Base-by-base conservation (phyloP, 1,284 basidiomycete genomes). In the Golubevia sp. region DNA sequence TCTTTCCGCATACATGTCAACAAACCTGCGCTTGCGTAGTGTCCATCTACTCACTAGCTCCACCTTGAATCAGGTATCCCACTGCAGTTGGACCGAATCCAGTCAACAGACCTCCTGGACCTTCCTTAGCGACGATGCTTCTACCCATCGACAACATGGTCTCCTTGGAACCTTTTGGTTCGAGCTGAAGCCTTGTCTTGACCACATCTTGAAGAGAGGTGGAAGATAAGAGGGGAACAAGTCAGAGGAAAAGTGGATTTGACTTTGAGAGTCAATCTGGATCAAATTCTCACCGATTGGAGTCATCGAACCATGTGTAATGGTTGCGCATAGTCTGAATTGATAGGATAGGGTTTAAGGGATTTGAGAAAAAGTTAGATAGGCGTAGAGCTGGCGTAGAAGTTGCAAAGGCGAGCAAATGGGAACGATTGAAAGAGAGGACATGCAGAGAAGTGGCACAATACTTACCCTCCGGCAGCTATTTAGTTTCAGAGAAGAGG, bases 41-140 rank as follows among this genome's bases (percentile, higher is more conserved):
- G n/a, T n/a, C n/a, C n/a, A n/a, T n/a, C n/a, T 44, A 44, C 38
- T 44, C 38, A 44, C 38, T 44, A 44, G 38, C 38, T 27, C 60
- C 60, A 23, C 52, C 77, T 55, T 81, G 80, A 57, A 83, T 77
- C 23, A 83, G 65, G 56, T 80, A 82, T 25, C 77, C 77, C 11
- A 81, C 76, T 1, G 79, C 77, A 15, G 79, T 79, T 13, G 78
- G 73, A 15, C 75, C 78, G 48, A 81, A 81, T 3, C 78, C 78
- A 11, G 75, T 70, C 0, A 79, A 64, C 15, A 80, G 70, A 50
- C 78, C 78, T 6, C 58, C 49, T 1, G 76, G 70, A 1, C 78
- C 78, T n/a, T 80, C 78, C 18, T 56, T 61, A 2, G 67, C 64
- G 34, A 79, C 56, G 52, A 80, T 80, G 60, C 65, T 70, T 24